Conservation (phyloP, 2,329 filamentous ascomycete genomes). For the Hymenoscyphus occultus region DNA sequence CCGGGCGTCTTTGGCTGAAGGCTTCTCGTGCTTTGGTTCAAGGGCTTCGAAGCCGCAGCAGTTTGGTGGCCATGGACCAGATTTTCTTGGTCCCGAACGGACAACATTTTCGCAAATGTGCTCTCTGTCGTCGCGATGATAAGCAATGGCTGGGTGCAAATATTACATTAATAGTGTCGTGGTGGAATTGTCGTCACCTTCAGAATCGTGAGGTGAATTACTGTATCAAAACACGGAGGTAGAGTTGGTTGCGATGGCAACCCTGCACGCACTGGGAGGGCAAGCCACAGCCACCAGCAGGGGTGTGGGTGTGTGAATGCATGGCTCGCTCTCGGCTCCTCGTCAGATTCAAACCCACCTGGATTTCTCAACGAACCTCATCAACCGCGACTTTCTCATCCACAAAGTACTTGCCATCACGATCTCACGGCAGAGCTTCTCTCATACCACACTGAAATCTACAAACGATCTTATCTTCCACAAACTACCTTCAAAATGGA, state of each 20-base stretch:
- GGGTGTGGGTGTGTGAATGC: not conserved
- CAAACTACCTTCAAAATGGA: constrained; percentile 59
- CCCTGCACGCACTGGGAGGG: not conserved
- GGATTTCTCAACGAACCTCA: constrained; percentile 6
- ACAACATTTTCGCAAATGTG: constrained; percentile 59
- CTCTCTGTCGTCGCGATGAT: constrained; percentile 11
- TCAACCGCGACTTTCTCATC: constrained; percentile 7
- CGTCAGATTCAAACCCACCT: constrained; percentile 16
- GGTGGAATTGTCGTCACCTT: not conserved
- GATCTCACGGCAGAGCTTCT: not conserved
- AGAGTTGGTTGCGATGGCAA: constrained; percentile 8
- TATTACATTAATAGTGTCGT: constrained; percentile 15
- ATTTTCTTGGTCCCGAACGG: constrained; percentile 84
- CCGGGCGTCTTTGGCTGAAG: constrained; percentile 76
- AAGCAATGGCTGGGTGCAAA: constrained; percentile 9
- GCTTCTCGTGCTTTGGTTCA: constrained; percentile 61
- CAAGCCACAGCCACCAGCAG: not conserved
- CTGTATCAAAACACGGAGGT: not conserved
- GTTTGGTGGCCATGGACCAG: constrained; percentile 72
- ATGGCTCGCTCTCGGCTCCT: constrained; percentile 13
- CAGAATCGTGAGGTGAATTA: not conserved
- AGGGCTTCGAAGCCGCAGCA: constrained; percentile 66
- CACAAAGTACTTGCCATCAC: constrained; percentile 12
- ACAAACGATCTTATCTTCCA: constrained; percentile 3
- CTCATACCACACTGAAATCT: constrained; percentile 15